Base-by-base conservation (phyloP, 2,329 filamentous ascomycete species). In the Blumeriella jaapii region DNA sequence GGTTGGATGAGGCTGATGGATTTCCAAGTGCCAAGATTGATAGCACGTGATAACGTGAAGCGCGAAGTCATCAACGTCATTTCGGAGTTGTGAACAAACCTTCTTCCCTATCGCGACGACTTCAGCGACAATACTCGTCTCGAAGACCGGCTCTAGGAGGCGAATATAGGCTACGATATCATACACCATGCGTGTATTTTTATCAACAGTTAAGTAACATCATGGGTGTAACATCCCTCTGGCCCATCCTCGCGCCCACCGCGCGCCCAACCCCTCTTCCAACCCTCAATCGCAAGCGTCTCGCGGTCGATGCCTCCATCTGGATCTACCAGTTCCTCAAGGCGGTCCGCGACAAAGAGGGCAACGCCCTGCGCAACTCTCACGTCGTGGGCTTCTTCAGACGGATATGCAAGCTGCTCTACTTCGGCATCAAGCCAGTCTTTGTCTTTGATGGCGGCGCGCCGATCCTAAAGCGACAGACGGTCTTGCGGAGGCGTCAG, bases 321-420 rank as follows among this genome's bases (percentile, higher is more conserved):
- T 98, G 91, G 91, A 96, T 98, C 51, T 98, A 98, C 67, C 91
- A 98, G 56, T 98, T 98, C 55, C 75, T 98, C 51, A 98, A 98
- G 64, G 91, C 93, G 7, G 91, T 98, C 8, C 87, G 91, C 51
- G 91, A 98, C 62, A 95, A 96, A 55, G 91, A 98, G 61, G 91
- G 91, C 35, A 94, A 98, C 55, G 91, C 91, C 1, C 68, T 98
- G 34, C 84, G 87, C 45, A 98, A 95, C 63, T 89, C 84, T 18
- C 91, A 98, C 55, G 75, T 98, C 22, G 84, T 98, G 27, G 91
- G 93, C 24, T 98, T 98, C 72, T 98, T 98, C 62, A 83, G 91
- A 33, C 78, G 91, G 41, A 94, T 98, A 57, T 98, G 91, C 70
- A 98, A 98, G 58, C 71, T 98, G 1, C 71, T 98, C 1, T 98